Evolutionary conservation across 768 basidiomycete genomes (phyloP).

Genomic region (Macrocybe gigantea): DNA sequence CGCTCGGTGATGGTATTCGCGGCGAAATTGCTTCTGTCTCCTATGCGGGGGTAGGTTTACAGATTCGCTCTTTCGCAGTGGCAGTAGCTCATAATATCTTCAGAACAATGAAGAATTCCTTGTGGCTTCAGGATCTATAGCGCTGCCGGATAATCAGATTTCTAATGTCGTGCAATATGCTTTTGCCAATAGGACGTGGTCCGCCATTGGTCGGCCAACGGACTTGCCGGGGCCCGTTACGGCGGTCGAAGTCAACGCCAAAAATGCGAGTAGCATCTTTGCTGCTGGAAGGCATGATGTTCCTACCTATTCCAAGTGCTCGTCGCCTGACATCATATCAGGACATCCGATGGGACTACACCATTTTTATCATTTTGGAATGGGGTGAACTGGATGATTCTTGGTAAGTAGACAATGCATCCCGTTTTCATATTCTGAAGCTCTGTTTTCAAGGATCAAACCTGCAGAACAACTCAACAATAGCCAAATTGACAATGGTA

Average conservation of each 20-base stretch:
- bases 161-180: conserved; percentile 73
- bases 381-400: conserved; percentile 65
- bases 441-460: conserved; percentile 39
- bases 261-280: conserved; percentile 80
- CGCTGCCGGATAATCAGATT: conserved; percentile 53
- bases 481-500: conserved; percentile 87
- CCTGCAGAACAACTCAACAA: conserved; percentile 50
- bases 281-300: conserved; percentile 77
- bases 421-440: neutral
- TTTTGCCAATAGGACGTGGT: conserved; percentile 74
- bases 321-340: conserved; percentile 15
- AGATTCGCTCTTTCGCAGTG: neutral
- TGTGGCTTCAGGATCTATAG: conserved; percentile 76
- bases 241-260: conserved; percentile 79
- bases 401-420: conserved; percentile 38
- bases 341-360: conserved; percentile 50
- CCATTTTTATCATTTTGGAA: conserved; percentile 85
- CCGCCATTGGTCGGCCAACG: conserved; percentile 48
- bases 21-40: conserved; percentile 77
- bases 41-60: conserved; percentile 69
- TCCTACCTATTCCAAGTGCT: neutral
- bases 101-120: conserved; percentile 65
- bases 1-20: conserved; percentile 72
- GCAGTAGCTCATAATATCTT: conserved; percentile 8
- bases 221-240: conserved; percentile 86